Evolutionary conservation across 441 rosid species (phyloP).

Genomic region (Bocquillonia castaneifolia): DNA sequence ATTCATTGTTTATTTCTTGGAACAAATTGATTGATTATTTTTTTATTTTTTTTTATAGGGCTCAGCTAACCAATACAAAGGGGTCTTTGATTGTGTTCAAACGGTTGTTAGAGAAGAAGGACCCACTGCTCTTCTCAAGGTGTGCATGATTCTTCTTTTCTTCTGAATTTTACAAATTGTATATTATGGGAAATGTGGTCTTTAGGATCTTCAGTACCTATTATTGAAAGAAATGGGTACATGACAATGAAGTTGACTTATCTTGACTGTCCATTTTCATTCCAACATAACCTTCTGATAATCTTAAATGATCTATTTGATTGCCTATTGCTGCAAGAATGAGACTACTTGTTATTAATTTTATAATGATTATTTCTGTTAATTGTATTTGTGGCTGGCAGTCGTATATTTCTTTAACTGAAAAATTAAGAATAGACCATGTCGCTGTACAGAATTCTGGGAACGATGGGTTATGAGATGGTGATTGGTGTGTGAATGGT

Average conservation of each 20-base stretch:
- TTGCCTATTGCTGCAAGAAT: not conserved
- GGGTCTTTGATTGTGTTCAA: constrained; percentile 78
- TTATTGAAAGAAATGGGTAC: not conserved
- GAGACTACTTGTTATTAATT: not conserved
- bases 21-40: not conserved
- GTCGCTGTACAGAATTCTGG: not conserved
- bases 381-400: too few species aligned
- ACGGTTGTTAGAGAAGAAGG: constrained; percentile 83
- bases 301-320: not conserved
- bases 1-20: constrained; percentile 7
- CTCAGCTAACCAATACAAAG: constrained; percentile 71
- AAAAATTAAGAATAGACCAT: not conserved
- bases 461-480: not conserved
- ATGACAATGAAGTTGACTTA: not conserved
- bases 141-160: constrained; percentile 17
- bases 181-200: not conserved
- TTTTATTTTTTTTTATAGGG: constrained; percentile 42
- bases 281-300: not conserved
- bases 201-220: not conserved
- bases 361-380: too few species aligned
- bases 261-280: not conserved
- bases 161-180: not conserved
- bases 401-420: not conserved
- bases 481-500: not conserved
- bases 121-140: constrained; percentile 81